A percentile compares a stretch with the other conserved stretches of the same genome.
Conservation (phyloP, 805 yeast species). For the Suhomyces sp. region DNA sequence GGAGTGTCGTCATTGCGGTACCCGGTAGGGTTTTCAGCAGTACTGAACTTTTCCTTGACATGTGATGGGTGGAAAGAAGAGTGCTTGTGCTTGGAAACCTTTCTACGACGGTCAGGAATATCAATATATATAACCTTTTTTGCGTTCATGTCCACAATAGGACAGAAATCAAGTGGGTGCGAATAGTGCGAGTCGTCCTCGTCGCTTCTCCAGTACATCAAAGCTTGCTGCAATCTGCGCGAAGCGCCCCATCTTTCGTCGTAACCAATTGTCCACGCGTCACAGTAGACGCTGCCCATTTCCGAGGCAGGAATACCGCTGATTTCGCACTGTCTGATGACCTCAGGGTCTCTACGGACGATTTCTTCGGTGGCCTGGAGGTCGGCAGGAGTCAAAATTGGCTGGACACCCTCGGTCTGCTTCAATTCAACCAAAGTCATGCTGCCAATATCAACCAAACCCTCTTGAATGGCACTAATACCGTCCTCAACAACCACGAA, state of each 20-base stretch:
- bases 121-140: conserved; percentile 70
- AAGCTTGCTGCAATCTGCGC: conserved; percentile 74
- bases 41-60: conserved; percentile 57
- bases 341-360: conserved; percentile 67
- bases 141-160: conserved; percentile 73
- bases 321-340: conserved; percentile 67
- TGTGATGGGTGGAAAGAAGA: conserved; percentile 69
- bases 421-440: conserved; percentile 46
- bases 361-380: conserved; percentile 59
- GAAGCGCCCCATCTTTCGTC: conserved; percentile 78
- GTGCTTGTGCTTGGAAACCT: conserved; percentile 64
- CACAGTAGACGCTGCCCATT: conserved; percentile 61
- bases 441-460: conserved; percentile 57
- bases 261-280: conserved; percentile 69
- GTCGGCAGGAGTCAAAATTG: conserved; percentile 71
- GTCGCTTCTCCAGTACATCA: conserved; percentile 70
- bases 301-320: conserved; percentile 65
- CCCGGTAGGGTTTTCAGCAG: conserved; percentile 42
- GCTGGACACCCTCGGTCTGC: conserved; percentile 61
- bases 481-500: conserved; percentile 60
- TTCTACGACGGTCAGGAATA: conserved; percentile 72
- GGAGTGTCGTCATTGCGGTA: conserved; percentile 66
- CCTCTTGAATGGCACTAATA: conserved; percentile 64
- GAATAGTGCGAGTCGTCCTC: conserved; percentile 77
- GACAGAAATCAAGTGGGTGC: conserved; percentile 78